Evolutionary conservation across 1,139 yeast species (phyloP), one percentile per base, ranked within the genome.

Genomic region (Saccharomyces hybrid): DNA sequence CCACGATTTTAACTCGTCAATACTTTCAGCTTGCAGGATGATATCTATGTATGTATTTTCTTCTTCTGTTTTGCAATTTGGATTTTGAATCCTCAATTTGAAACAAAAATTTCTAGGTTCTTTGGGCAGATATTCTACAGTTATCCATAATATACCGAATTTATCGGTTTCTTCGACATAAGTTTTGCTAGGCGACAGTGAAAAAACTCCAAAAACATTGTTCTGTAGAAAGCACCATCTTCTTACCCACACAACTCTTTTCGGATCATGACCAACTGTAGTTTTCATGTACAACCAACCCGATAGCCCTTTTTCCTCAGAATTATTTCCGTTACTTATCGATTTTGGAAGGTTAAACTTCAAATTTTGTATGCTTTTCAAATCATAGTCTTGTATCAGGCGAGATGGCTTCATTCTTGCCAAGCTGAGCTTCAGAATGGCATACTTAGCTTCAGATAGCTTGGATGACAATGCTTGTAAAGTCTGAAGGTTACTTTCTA

Each of bases 111-210:
- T 78, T 52, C 97, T 62, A 51, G 86, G 91, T 66, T 88, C 96
- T 54, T 79, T 79, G 0, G 88, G 80, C 28, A 60, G 58, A 61
- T 85, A 85, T 55, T 82, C 75, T 14, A 85, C 79, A 62, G 80
- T 83, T 57, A 89, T 84, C 28, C 88, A 70, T 16, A 87, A 72
- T 1, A 91, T 81, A 2, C 97, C 97, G 58, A 89, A 79, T 65
- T 89, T 89, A 66, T 88, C 97, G 25, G 95, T 80, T 72, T 93
- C 99, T 66, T 90, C 95, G 2, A 93, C 98, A 66, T 76, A 86
- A 0, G 84, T 82, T 52, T 80, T 79, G 1, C 84, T 78, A 0
- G 90, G 86, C 41, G 93, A 80, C 41, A 88, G 70, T 3, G 82
- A 75, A 44, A 93, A 77, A 65, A 90, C 74, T 0, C 99, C 99